Percentiles rank a stretch among this genome's conserved stretches.
These are phyloP conservation scores for Phytophthora uliginosa DNA, from an alignment of 352 stramenopile genomes.

Conservation along the genomic window DNA sequence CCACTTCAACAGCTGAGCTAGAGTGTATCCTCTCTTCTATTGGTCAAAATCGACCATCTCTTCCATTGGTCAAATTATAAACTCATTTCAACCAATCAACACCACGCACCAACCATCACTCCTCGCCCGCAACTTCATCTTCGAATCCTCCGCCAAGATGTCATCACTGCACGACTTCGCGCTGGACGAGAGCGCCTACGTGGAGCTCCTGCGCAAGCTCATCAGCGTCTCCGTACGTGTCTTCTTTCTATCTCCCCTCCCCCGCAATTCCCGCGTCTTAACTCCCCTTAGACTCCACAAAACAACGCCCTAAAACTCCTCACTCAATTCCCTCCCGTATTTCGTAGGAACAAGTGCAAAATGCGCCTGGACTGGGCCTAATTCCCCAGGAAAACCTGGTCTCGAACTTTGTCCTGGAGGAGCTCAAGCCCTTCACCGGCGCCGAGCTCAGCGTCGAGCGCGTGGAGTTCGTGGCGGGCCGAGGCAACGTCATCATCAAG, in stretches of 20 bases:
- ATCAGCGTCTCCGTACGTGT: slow-evolving; percentile 61
- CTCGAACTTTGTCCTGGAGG: slow-evolving; percentile 88
- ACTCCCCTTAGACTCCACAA: not conserved
- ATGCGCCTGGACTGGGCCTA: slow-evolving; percentile 56
- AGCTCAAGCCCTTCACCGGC: slow-evolving; percentile 85
- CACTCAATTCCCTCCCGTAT: not conserved
- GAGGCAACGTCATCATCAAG: slow-evolving; percentile 95
- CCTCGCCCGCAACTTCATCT: not conserved
- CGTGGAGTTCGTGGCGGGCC: slow-evolving; percentile 84
- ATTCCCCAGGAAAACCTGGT: slow-evolving; percentile 80
- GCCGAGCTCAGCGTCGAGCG: slow-evolving; percentile 75
- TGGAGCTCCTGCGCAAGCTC: slow-evolving; percentile 81
- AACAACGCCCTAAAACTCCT: not conserved
- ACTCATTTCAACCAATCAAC: not conserved
- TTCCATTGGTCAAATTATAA: not conserved
- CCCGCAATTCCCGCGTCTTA: not conserved
- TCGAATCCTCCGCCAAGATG: slow-evolving; percentile 18
- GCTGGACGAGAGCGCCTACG: slow-evolving; percentile 69
- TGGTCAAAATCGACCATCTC: not conserved
- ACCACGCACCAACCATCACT: not conserved
- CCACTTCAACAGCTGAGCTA: slow-evolving; percentile 6
- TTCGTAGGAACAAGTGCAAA: slow-evolving; percentile 55
- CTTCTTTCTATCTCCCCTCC: not conserved
- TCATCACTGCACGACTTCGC: slow-evolving; percentile 39
- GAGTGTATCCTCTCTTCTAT: slow-evolving; percentile 1